Conservation (phyloP, 2,329 filamentous ascomycete genomes). For the Thielaviopsis punctulata region DNA sequence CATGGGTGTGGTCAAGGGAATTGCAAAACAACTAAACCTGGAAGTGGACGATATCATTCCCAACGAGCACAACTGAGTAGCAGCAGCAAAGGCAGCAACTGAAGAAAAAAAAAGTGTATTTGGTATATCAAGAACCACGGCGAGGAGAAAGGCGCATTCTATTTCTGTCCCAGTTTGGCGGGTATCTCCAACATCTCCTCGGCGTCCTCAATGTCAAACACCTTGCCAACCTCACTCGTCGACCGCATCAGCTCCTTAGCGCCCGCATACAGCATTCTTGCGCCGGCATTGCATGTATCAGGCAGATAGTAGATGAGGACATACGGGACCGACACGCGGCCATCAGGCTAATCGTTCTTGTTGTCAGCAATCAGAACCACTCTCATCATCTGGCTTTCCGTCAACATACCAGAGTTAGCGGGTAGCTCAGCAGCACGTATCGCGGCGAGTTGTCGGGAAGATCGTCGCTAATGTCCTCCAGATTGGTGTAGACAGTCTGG, state of each 20-base stretch:
- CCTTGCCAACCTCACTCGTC: slow-evolving; percentile 72
- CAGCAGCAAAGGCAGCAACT: slow-evolving; percentile 11
- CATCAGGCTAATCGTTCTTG: slow-evolving; percentile 43
- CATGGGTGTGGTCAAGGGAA: slow-evolving; percentile 56
- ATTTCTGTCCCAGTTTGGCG: slow-evolving; percentile 32
- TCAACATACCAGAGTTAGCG: slow-evolving; percentile 56
- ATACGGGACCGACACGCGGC: slow-evolving; percentile 77
- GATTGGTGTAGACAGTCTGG: slow-evolving; percentile 57
- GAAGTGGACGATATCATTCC: slow-evolving; percentile 36
- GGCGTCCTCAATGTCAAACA: slow-evolving; percentile 66
- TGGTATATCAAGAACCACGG: background rate
- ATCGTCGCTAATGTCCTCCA: slow-evolving; percentile 71
- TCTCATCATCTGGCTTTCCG: background rate
- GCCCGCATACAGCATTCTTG: slow-evolving; percentile 86
- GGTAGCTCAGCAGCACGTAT: slow-evolving; percentile 81
- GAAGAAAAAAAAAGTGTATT: background rate
- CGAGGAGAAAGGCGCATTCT: background rate
- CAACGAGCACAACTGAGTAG: slow-evolving; percentile 17
- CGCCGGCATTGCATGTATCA: slow-evolving; percentile 70
- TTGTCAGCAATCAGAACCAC: background rate
- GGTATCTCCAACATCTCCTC: slow-evolving; percentile 78
- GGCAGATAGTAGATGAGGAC: slow-evolving; percentile 91
- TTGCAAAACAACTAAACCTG: slow-evolving; percentile 49
- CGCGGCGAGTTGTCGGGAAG: slow-evolving; percentile 83
- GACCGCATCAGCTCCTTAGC: slow-evolving; percentile 93